Conservation (phyloP, 208 protist genomes). For the Tritrichomonas musculus region DNA sequence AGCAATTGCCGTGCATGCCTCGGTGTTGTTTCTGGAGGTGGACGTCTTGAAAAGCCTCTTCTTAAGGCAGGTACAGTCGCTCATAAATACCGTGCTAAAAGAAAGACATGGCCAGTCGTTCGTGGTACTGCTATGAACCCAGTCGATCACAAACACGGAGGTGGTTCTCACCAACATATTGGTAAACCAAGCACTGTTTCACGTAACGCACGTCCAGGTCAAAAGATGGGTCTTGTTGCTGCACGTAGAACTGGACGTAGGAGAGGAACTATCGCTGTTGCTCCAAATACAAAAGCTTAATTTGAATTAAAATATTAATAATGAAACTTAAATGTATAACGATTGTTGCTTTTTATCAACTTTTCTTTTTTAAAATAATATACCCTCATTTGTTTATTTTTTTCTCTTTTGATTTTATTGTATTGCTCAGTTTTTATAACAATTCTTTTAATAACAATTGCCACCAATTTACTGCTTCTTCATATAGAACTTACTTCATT, state of each 20-base stretch:
- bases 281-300: too few relatives aligned
- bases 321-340: too few relatives aligned
- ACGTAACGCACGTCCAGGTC: constrained; percentile 72
- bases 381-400: too few relatives aligned
- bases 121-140: constrained; percentile 96
- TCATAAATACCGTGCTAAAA: constrained; percentile 92
- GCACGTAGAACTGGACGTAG: constrained; percentile 85
- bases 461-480: too few relatives aligned
- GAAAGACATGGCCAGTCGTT: constrained; percentile 94
- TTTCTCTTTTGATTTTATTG: too few relatives aligned
- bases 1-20: constrained; percentile 84
- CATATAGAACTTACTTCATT: too few relatives aligned
- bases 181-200: constrained; percentile 67
- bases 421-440: too few relatives aligned
- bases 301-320: too few relatives aligned
- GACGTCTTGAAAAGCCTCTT: constrained; percentile 97
- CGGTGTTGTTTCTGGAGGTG: constrained; percentile 94
- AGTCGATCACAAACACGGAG: constrained; percentile 91
- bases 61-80: constrained; percentile 95
- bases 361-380: too few relatives aligned
- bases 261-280: constrained; percentile 39
- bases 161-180: constrained; percentile 99
- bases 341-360: too few relatives aligned
- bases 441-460: too few relatives aligned
- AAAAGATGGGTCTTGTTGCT: constrained; percentile 97